Conservation (phyloP, 2,329 filamentous ascomycete species). For the Ceratocystis eucalypticola region DNA sequence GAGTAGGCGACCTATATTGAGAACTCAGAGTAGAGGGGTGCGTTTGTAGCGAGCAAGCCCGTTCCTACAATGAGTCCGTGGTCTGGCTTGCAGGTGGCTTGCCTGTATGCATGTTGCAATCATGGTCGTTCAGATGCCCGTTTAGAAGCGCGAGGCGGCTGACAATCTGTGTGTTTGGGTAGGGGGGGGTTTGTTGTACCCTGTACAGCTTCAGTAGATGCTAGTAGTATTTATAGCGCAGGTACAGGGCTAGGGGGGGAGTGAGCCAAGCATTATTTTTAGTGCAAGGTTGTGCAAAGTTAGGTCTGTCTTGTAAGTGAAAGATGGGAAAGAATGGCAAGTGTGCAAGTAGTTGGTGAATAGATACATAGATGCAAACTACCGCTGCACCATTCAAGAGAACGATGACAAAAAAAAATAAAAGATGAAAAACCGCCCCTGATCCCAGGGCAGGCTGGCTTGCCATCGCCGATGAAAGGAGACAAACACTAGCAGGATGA, state of each 20-base stretch:
- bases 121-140: constrained; percentile 1
- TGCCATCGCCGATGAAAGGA: not conserved
- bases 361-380: not conserved
- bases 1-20: not conserved
- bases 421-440: not conserved
- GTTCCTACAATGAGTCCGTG: not conserved
- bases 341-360: not conserved
- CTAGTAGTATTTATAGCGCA: constrained; percentile 1
- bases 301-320: not conserved
- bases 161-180: not conserved
- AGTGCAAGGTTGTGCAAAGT: no score
- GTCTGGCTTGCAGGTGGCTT: not conserved
- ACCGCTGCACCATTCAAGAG: no score
- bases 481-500: not conserved
- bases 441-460: not conserved
- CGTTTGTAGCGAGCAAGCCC: not conserved
- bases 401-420: not conserved
- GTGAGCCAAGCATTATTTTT: no score
- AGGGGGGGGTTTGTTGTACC: not conserved
- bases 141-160: not conserved
- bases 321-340: not conserved
- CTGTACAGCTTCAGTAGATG: not conserved
- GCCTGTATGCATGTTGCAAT: not conserved
- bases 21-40: not conserved
- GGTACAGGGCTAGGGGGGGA: not conserved